Conservation (phyloP, 2,329 filamentous ascomycete species). For the Fusarium xyrophilum region DNA sequence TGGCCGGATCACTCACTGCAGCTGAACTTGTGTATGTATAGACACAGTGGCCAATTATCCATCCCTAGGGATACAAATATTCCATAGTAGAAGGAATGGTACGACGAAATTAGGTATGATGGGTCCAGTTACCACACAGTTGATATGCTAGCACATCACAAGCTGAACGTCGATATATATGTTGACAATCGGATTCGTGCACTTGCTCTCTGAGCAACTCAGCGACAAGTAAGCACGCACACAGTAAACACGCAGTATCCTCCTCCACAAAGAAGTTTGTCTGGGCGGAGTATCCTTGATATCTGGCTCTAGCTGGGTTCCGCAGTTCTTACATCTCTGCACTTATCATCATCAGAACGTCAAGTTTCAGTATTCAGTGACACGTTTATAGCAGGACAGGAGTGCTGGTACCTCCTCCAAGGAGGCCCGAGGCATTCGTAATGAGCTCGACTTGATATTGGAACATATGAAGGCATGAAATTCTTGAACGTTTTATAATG, state of each 20-base stretch:
- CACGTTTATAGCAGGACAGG: neutral
- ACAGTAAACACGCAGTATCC: no score
- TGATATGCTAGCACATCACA: neutral
- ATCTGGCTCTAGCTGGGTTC: neutral
- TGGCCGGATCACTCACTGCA: no score
- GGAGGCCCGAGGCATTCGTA: neutral
- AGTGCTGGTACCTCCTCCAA: neutral
- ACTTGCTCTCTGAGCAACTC: neutral
- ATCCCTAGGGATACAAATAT: neutral
- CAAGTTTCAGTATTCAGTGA: neutral
- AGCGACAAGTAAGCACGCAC: neutral
- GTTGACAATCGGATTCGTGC: neutral
- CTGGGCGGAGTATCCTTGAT: neutral
- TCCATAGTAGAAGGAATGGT: no score
- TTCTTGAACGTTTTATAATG: accelerated
- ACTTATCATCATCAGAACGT: no score
- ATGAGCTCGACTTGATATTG: neutral
- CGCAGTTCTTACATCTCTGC: neutral
- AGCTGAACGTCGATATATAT: neutral
- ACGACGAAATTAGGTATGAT: no score
- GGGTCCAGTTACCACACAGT: neutral
- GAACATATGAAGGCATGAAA: neutral
- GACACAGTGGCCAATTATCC: neutral
- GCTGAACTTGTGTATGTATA: neutral
- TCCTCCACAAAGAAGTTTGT: no score